Evolutionary conservation across 2,329 filamentous ascomycete genomes (phyloP).

Genomic region (Berkeleyomyces rouxiae): DNA sequence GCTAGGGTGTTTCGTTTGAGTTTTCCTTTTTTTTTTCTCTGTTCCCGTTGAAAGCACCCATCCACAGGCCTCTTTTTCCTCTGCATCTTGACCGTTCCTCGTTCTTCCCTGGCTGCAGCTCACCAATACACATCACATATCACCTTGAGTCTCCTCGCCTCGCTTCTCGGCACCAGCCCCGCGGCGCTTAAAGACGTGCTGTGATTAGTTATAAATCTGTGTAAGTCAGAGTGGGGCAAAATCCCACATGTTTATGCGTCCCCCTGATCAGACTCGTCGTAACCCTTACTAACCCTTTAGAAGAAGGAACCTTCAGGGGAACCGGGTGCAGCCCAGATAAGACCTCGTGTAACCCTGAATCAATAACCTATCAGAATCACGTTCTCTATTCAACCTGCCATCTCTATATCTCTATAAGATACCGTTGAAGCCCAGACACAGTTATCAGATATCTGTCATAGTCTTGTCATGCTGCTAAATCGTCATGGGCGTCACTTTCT

Average conservation of each 20-base stretch:
- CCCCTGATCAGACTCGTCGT: background rate
- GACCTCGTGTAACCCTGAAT: no score
- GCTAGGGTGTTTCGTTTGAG: background rate
- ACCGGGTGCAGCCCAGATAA: no score
- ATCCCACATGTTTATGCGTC: background rate
- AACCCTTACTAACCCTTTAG: background rate
- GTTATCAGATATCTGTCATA: background rate
- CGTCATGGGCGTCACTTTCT: background rate
- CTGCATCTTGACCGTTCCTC: background rate
- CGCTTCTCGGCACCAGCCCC: slow-evolving; percentile 1
- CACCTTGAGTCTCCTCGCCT: background rate
- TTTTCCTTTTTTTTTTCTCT: background rate
- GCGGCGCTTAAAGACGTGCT: background rate
- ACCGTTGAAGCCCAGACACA: background rate
- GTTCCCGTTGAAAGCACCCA: no score
- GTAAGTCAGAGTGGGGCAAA: slow-evolving; percentile 2
- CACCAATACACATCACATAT: background rate
- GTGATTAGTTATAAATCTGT: background rate
- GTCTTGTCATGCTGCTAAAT: background rate
- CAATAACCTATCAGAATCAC: background rate
- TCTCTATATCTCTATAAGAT: background rate
- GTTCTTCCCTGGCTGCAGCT: background rate
- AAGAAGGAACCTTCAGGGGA: background rate
- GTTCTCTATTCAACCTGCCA: background rate
- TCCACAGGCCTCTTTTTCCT: background rate